Conservation (phyloP, 2,329 filamentous ascomycete genomes). For the Alternaria ventricosa region DNA sequence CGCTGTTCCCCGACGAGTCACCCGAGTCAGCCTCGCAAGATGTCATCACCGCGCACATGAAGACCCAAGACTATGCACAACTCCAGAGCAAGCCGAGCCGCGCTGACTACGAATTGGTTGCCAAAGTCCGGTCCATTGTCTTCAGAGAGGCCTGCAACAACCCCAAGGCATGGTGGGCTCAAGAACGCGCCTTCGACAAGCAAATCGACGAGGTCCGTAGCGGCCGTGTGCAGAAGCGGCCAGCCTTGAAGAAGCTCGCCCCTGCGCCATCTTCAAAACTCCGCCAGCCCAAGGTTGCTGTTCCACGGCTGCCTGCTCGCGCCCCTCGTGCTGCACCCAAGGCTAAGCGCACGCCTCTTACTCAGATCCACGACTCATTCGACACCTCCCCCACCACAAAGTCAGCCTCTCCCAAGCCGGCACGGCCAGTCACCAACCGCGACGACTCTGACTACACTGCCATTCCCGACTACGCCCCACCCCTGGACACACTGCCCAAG, state of each 20-base stretch:
- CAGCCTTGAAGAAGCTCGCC: constrained; percentile 45
- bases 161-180: constrained; percentile 47
- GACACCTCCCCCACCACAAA: constrained; percentile 33
- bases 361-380: constrained; percentile 42
- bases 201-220: constrained; percentile 14
- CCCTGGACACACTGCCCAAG: constrained; percentile 66
- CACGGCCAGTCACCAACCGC: constrained; percentile 64
- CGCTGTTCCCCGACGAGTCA: constrained; percentile 45
- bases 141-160: constrained; percentile 46
- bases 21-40: constrained; percentile 30
- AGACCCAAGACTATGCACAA: constrained; percentile 36
- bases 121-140: constrained; percentile 44
- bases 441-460: constrained; percentile 83
- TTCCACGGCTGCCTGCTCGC: constrained; percentile 41
- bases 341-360: constrained; percentile 45
- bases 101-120: constrained; percentile 47
- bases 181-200: constrained; percentile 61
- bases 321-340: constrained; percentile 44
- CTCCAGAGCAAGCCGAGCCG: constrained; percentile 42
- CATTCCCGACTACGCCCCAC: constrained; percentile 76
- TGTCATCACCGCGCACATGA: constrained; percentile 46
- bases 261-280: constrained; percentile 44
- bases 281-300: constrained; percentile 42
- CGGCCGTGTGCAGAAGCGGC: constrained; percentile 52
- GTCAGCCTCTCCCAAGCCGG: constrained; percentile 47